Evolutionary conservation across 2,329 filamentous ascomycete species (phyloP), one percentile per base, ranked within the genome.

Genomic region (Cephalotrichum gorgonifer): DNA sequence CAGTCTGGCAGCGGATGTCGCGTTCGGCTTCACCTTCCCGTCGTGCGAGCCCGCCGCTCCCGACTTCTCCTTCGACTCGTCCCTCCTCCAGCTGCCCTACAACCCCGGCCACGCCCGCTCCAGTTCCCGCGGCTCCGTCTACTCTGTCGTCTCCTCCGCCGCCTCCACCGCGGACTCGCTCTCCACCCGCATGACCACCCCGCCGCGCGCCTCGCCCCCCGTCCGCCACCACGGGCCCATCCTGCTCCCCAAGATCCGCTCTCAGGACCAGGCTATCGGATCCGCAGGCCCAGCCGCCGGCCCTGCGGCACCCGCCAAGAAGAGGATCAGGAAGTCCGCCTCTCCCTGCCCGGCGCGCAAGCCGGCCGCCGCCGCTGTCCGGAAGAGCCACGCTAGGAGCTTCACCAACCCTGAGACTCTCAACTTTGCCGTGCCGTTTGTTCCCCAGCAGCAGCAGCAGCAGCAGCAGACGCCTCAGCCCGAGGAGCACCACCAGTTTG

Each of bases 191-290:
- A 64, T 67, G 44, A 43, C 48, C 56, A 82, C 79, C 49, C 86
- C 82, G 22, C 69, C 74, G 38, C 70, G 74, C 48, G 76, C 75
- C 48, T 74, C 77, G 54, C 85, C 86, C 30, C 86, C 87, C 52
- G 78, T 90, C 57, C 78, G 83, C 53, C 84, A 88, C 53, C 84
- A 89, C 67, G 87, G 88, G 47, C 87, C 88, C 47, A 72, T 88
- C 44, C 72, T 95, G 52, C 74, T 95, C 28, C 88, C 88, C 60
- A 93, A 89, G 75, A 90, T 94, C 69, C 79, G 88, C 53, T 79
- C 79, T 38, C 88, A 93, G 67, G 88, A 95, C 67, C 85, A 91
- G 66, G 75, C 83, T 53, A 78, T 88, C 53, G 79, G 83, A 55
- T 22, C 70, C 73, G n/a, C n/a, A n/a, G n/a, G n/a, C n/a, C n/a